Conservation (phyloP, 139 green algal species). For the Tetraselmis striata region DNA sequence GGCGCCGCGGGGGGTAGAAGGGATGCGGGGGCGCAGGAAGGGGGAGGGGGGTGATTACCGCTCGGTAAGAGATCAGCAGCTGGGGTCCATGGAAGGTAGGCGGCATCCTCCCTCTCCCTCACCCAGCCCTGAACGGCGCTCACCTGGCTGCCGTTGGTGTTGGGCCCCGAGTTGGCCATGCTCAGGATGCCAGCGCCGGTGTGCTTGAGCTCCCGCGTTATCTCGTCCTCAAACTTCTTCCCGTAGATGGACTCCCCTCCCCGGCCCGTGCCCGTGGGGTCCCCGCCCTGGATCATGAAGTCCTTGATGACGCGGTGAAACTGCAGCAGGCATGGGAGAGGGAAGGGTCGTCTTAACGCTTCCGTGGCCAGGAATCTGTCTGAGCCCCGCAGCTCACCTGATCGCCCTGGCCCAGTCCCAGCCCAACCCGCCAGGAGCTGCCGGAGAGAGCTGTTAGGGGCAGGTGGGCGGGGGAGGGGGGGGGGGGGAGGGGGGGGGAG, state of each 20-base stretch:
- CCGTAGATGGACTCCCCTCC: slow-evolving; percentile 42
- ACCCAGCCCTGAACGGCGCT: neutral
- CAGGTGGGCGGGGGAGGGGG: too few relatives aligned
- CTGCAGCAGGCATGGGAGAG: slow-evolving; percentile 6
- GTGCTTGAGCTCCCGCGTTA: slow-evolving; percentile 72
- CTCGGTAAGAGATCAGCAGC: too few relatives aligned
- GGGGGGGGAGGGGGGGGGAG: too few relatives aligned
- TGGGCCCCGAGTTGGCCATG: slow-evolving; percentile 79
- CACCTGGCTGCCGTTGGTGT: slow-evolving; percentile 79
- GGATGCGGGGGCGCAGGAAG: neutral
- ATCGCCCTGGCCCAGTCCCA: too few relatives aligned
- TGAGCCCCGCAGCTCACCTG: neutral
- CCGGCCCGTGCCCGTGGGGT: slow-evolving; percentile 46
- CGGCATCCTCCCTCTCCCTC: neutral
- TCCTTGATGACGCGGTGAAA: slow-evolving; percentile 69
- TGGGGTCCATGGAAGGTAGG: neutral
- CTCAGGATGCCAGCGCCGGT: slow-evolving; percentile 78
- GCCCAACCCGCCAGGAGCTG: too few relatives aligned
- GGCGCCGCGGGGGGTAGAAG: neutral
- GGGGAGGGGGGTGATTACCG: neutral
- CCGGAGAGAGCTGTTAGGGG: too few relatives aligned
- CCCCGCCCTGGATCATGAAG: slow-evolving; percentile 51
- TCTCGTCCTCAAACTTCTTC: slow-evolving; percentile 83
- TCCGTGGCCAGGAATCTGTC: neutral
- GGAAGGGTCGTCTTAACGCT: neutral